A percentile compares a stretch with the other conserved stretches of the same genome.
Evolutionary conservation across 2,329 filamentous ascomycete species (phyloP).

Genomic region (Alternaria consortialis): DNA sequence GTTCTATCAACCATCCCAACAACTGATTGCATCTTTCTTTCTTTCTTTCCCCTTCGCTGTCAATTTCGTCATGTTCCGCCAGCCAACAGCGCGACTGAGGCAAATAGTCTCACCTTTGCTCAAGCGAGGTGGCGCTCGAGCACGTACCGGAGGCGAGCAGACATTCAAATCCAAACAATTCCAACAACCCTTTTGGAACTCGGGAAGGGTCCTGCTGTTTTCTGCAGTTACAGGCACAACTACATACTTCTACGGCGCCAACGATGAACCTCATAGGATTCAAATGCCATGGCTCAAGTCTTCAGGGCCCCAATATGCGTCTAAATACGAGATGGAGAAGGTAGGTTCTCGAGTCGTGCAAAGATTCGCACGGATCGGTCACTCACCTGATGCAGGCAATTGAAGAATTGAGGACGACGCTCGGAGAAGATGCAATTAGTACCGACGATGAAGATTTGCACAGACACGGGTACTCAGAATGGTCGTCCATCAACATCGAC

Average conservation of each 20-base stretch:
- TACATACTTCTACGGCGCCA: slow-evolving; percentile 62
- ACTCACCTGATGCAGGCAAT: slow-evolving; percentile 58
- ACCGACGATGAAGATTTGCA: slow-evolving; percentile 71
- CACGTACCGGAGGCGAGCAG: slow-evolving; percentile 38
- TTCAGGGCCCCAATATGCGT: slow-evolving; percentile 57
- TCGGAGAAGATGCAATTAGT: slow-evolving; percentile 69
- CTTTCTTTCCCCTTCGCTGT: slow-evolving; percentile 19
- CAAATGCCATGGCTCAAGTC: slow-evolving; percentile 39
- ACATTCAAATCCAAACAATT: slow-evolving; percentile 25
- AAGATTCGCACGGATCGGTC: not conserved
- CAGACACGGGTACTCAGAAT: slow-evolving; percentile 73
- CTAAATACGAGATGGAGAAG: slow-evolving; percentile 60
- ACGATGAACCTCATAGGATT: slow-evolving; percentile 48
- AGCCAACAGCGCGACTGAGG: slow-evolving; percentile 37
- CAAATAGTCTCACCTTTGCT: slow-evolving; percentile 41
- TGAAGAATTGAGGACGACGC: slow-evolving; percentile 58
- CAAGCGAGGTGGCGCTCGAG: slow-evolving; percentile 38
- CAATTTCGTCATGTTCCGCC: slow-evolving; percentile 45
- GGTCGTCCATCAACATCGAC: slow-evolving; percentile 73
- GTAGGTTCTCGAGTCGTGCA: slow-evolving; percentile 36
- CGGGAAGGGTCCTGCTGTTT: slow-evolving; percentile 58
- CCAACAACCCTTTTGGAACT: slow-evolving; percentile 57
- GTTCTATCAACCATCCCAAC: slow-evolving; percentile 23
- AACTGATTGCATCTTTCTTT: slow-evolving; percentile 15
- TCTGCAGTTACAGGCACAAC: slow-evolving; percentile 61